Percentiles rank a stretch among this genome's conserved stretches.
Conservation (phyloP, 768 basidiomycete species). For the Rhodotorula diobovata region DNA sequence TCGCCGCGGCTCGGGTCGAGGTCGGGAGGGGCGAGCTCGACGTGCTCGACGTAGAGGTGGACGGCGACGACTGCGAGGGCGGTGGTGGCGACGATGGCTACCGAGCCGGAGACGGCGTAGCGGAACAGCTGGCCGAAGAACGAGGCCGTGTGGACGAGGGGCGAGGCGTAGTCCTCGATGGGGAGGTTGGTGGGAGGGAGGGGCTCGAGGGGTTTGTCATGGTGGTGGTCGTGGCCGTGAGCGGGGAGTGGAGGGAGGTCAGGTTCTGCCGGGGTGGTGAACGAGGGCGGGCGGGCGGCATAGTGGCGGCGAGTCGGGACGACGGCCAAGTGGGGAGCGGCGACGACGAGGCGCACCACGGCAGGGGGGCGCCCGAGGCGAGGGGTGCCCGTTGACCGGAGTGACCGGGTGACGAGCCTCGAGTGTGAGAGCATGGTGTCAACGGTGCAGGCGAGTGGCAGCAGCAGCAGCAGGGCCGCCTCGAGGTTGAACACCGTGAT, state of each 20-base stretch:
- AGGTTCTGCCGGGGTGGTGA: conserved; percentile 10
- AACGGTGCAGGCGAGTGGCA: no score
- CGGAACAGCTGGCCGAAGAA: conserved; percentile 32
- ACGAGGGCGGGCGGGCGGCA: conserved; percentile 8
- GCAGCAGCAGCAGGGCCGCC: no score
- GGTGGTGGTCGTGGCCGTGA: background rate
- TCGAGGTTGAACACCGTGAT: no score
- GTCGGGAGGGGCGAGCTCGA: conserved; percentile 6
- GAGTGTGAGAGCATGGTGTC: no score
- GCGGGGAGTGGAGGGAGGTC: background rate
- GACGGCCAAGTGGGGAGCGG: background rate
- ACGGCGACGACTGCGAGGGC: conserved; percentile 7
- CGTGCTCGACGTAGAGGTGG: conserved; percentile 38
- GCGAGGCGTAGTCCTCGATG: conserved; percentile 37
- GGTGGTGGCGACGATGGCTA: conserved; percentile 20
- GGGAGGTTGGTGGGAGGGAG: conserved; percentile 35
- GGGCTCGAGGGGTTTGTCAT: conserved; percentile 1
- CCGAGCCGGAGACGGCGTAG: conserved; percentile 34
- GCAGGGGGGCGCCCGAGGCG: background rate
- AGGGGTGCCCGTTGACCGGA: no score
- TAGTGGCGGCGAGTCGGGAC: background rate
- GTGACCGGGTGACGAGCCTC: no score
- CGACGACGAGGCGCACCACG: background rate
- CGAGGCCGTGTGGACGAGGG: conserved; percentile 30
- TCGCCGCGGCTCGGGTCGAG: conserved; percentile 1